Conservation (phyloP, 208 protist species). For the Kentomonas sorsogonicus region DNA sequence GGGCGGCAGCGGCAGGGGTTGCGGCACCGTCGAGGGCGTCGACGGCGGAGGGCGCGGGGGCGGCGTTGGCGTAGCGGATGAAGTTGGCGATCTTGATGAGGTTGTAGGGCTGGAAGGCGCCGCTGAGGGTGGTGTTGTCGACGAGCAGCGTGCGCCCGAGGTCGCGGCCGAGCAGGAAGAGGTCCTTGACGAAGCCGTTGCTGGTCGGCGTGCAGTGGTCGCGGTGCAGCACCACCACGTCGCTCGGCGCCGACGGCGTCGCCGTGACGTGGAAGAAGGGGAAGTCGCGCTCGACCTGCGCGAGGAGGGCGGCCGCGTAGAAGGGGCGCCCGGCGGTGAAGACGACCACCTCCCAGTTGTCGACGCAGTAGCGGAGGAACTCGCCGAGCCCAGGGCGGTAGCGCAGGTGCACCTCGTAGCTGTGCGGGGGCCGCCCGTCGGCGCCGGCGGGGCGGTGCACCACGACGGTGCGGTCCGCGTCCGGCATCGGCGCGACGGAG, state of each 20-base stretch:
- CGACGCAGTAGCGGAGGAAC: constrained; percentile 32
- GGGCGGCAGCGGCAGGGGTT: too few relatives aligned
- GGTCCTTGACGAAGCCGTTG: constrained; percentile 56
- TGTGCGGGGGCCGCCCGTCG: not conserved
- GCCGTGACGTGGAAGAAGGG: constrained; percentile 16
- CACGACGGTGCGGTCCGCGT: constrained; percentile 25
- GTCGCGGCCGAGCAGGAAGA: constrained; percentile 49
- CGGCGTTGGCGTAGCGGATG: constrained; percentile 10
- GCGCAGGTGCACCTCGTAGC: constrained; percentile 34
- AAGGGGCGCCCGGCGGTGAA: constrained; percentile 47
- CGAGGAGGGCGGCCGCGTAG: constrained; percentile 36
- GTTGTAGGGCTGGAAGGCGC: constrained; percentile 64
- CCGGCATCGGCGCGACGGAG: constrained; percentile 25
- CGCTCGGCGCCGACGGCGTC: constrained; percentile 1
- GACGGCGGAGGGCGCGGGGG: not conserved
- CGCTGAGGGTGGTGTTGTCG: constrained; percentile 51
- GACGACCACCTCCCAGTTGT: constrained; percentile 50
- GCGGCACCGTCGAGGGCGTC: too few relatives aligned
- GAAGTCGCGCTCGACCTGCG: constrained; percentile 29
- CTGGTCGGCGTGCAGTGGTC: constrained; percentile 56
- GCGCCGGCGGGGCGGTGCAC: constrained; percentile 8
- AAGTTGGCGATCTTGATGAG: constrained; percentile 38
- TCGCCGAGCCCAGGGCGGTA: constrained; percentile 30
- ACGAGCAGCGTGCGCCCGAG: constrained; percentile 38
- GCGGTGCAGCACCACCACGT: constrained; percentile 35